phyloP scores from a whole-genome alignment of 345 rosid genomes.

The Melaleuca quinquenervia region DNA sequence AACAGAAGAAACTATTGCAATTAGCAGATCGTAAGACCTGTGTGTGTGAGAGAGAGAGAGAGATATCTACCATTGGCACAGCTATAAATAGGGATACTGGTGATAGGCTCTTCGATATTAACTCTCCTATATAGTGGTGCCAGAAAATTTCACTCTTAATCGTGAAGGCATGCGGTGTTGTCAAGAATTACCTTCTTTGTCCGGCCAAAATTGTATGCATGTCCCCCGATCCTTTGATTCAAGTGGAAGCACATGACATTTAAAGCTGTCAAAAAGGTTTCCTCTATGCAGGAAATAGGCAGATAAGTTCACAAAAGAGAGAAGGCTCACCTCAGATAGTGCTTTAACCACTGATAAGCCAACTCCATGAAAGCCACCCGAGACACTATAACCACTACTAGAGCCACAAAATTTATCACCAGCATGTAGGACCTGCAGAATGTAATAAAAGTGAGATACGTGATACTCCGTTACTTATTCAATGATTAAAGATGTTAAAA shows the following conservation, averaged over 20 bases:
- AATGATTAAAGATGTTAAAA: neutral
- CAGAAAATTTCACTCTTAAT: too few species aligned
- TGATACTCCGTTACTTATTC: neutral
- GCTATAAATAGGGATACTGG: too few species aligned
- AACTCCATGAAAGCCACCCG: slow-evolving; percentile 98
- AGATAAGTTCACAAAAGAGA: neutral
- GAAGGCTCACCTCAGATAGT: slow-evolving; percentile 69
- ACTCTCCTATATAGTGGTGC: too few species aligned
- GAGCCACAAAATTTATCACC: slow-evolving; percentile 98
- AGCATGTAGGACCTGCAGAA: slow-evolving; percentile 95
- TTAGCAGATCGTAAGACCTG: too few species aligned
- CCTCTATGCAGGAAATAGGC: neutral
- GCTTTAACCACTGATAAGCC: slow-evolving; percentile 99
- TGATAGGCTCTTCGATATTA: too few species aligned
- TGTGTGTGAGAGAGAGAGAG: too few species aligned
- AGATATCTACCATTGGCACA: too few species aligned
- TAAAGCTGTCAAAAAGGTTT: slow-evolving; percentile 49
- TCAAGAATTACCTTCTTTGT: slow-evolving; percentile 60
- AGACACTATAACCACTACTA: slow-evolving; percentile 89
- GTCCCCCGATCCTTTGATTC: slow-evolving; percentile 71
- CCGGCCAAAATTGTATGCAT: slow-evolving; percentile 88
- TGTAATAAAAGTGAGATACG: too few species aligned
- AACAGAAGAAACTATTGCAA: too few species aligned
- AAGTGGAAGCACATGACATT: slow-evolving; percentile 34
- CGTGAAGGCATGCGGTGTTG: neutral